phyloP scores from a whole-genome alignment of 2,329 filamentous ascomycete species.

The Zymoseptoria passerinii region DNA sequence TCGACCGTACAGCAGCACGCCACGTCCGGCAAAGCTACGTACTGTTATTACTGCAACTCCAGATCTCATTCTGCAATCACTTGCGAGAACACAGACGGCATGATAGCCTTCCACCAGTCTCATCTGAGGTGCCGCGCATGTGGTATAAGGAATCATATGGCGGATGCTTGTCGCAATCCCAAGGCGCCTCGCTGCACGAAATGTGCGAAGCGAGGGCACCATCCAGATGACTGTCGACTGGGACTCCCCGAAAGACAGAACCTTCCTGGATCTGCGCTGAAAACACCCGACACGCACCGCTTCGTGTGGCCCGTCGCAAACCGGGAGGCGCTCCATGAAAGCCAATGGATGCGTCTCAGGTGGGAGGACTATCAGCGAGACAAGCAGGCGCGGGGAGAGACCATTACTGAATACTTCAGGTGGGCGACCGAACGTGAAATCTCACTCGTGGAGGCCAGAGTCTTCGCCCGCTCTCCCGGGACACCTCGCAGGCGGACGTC shows the following conservation, averaged over 20 bases:
- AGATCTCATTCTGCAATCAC: slow-evolving; percentile 3
- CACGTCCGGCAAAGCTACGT: background rate
- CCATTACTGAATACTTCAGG: background rate
- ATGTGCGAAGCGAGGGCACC: background rate
- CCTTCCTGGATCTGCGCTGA: background rate
- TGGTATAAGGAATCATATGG: background rate
- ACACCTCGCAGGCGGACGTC: background rate
- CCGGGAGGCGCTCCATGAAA: background rate
- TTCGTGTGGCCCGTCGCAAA: background rate
- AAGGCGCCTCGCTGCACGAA: background rate
- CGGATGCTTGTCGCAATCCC: slow-evolving; percentile 7
- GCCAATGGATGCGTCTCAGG: background rate
- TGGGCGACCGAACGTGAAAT: background rate
- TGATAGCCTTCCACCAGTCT: background rate
- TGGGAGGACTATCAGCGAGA: background rate
- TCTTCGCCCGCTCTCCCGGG: background rate
- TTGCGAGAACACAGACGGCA: background rate
- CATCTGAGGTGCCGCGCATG: background rate
- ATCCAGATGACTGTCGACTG: too few relatives aligned
- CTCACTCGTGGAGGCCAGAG: background rate
- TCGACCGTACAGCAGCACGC: background rate
- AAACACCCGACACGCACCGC: background rate
- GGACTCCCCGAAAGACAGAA: background rate
- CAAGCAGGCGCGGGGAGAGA: background rate
- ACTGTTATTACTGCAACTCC: slow-evolving; percentile 4